Conservation (phyloP, 2,329 filamentous ascomycete species). For the Xenoacremonium recifei region DNA sequence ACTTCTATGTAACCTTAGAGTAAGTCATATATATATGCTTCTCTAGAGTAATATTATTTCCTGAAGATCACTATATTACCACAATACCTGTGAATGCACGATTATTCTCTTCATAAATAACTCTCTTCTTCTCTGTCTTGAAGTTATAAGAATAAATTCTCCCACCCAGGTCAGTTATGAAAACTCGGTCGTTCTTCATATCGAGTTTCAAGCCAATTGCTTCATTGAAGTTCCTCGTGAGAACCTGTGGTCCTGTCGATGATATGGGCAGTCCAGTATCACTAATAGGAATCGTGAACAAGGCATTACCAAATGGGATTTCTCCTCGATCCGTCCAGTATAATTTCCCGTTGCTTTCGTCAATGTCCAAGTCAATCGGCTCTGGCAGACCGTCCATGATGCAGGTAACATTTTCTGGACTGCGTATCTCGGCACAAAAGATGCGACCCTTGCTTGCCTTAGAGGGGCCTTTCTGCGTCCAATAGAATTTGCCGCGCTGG, state of each 20-base stretch:
- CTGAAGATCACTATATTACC: no score
- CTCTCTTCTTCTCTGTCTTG: background rate
- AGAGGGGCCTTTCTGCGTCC: slow-evolving; percentile 57
- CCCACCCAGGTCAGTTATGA: slow-evolving; percentile 36
- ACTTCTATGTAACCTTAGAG: no score
- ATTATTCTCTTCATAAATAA: background rate
- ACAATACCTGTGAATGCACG: background rate
- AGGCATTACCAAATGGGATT: slow-evolving; percentile 51
- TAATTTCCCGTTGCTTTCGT: slow-evolving; percentile 41
- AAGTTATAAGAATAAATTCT: background rate
- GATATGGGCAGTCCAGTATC: slow-evolving; percentile 1
- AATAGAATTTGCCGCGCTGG: slow-evolving; percentile 48
- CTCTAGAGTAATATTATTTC: no score
- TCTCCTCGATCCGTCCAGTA: slow-evolving; percentile 65
- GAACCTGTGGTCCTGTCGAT: slow-evolving; percentile 24
- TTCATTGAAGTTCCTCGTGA: slow-evolving; percentile 40
- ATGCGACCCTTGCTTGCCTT: slow-evolving; percentile 53
- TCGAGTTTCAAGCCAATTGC: slow-evolving; percentile 46
- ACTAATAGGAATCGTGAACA: slow-evolving; percentile 40
- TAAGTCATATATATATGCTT: no score
- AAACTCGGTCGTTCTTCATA: slow-evolving; percentile 31
- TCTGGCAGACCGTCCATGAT: slow-evolving; percentile 49
- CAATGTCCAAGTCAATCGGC: slow-evolving; percentile 57
- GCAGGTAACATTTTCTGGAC: slow-evolving; percentile 26
- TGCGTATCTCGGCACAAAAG: slow-evolving; percentile 45